Evolutionary conservation across 1,284 basidiomycete species (phyloP).

Genomic region (Trichosporon inkin): DNA sequence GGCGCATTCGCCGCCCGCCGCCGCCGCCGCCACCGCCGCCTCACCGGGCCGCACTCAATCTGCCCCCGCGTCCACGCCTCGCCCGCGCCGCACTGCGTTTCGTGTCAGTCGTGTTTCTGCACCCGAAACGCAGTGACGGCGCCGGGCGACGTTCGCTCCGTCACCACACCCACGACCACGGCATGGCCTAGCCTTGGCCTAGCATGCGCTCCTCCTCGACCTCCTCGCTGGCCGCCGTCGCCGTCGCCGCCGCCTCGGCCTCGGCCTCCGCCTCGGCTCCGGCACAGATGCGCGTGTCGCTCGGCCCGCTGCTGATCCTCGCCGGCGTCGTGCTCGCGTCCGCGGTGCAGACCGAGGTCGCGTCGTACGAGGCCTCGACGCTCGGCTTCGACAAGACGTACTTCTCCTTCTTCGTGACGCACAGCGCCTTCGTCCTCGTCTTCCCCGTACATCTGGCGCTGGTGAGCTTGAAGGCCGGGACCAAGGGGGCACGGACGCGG

Average conservation of each 20-base stretch:
- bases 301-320: conserved; percentile 42
- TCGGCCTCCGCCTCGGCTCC: background rate
- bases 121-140: no score
- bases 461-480: conserved; percentile 19
- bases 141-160: background rate
- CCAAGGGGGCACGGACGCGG: background rate
- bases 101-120: no score
- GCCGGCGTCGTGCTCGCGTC: conserved; percentile 42
- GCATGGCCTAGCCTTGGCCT: conserved; percentile 6
- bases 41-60: no score
- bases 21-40: no score
- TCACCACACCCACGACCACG: background rate
- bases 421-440: conserved; percentile 44
- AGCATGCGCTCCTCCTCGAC: background rate
- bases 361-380: conserved; percentile 32
- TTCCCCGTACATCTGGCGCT: conserved; percentile 42
- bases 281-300: background rate
- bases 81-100: no score
- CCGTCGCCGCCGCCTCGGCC: background rate
- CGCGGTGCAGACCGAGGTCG: conserved; percentile 46
- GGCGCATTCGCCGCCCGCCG: no score
- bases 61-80: no score
- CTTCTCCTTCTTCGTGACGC: conserved; percentile 50
- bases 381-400: conserved; percentile 46
- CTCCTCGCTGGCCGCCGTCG: background rate